phyloP scores from a whole-genome alignment of 192 early-diverging fungal species.

The Endogone sp. region DNA sequence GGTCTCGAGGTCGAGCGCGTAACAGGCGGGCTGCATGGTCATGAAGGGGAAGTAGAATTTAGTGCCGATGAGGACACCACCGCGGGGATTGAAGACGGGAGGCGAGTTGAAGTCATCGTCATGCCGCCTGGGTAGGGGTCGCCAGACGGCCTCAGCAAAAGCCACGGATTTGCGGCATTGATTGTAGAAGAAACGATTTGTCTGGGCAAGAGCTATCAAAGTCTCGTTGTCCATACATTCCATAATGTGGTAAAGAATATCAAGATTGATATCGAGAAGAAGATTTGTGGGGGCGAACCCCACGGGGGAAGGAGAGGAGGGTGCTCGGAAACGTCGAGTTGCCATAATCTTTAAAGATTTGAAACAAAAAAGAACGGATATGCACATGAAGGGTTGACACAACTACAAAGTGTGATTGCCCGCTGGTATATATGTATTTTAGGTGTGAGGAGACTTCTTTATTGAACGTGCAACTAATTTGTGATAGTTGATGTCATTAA shows the following conservation, averaged over 20 bases:
- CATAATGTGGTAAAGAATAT: constrained; percentile 13
- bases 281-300: not conserved
- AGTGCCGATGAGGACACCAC: constrained; percentile 10
- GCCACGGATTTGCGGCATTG: not conserved
- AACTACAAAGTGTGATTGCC: too few relatives aligned
- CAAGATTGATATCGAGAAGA: constrained; percentile 6
- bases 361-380: too few relatives aligned
- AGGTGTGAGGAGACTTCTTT: too few relatives aligned
- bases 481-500: too few relatives aligned
- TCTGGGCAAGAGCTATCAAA: constrained; percentile 6
- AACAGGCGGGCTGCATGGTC: constrained; percentile 11
- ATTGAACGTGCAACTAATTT: too few relatives aligned
- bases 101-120: constrained; percentile 4
- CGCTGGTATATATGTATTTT: too few relatives aligned
- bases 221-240: constrained; percentile 12
- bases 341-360: too few relatives aligned
- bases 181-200: constrained; percentile 9
- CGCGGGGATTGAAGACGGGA: constrained; percentile 15
- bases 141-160: constrained; percentile 10
- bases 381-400: too few relatives aligned
- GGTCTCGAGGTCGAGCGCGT: constrained; percentile 17
- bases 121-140: not conserved
- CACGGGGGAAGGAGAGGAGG: not conserved
- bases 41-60: constrained; percentile 27
- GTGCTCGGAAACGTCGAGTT: not conserved